Base-by-base conservation (phyloP, 495 filamentous ascomycete genomes). In the Xylaria telfairii region DNA sequence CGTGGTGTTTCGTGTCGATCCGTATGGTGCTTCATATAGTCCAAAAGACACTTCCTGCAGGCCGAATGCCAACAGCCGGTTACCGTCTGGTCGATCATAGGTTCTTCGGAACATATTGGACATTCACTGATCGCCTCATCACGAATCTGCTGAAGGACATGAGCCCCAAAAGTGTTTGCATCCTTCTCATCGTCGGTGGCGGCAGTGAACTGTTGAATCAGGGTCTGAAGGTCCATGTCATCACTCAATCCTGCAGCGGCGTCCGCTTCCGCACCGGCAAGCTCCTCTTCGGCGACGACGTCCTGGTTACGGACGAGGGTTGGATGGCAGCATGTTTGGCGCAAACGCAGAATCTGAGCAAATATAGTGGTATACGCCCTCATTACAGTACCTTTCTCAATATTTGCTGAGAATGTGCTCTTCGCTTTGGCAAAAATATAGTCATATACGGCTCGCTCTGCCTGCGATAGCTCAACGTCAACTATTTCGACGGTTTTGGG, bases 21-120 rank as follows among this genome's bases (percentile, higher is more conserved):
- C 41, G 86, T 91, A 74, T 97, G 92, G 78, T 97, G 93, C 71
- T 84, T 89, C 70, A 99, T 94, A 75, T 94, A 97, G 73, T 94
- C 90, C 4, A 93, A 81, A 30, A 97, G 85, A 74, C 96, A 99
- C 56, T 93, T 90, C 80, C 96, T 97, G 85, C 96, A 99, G 3
- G 96, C 95, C 28, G 92, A 93, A 79, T 99, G 96, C 92, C 95
- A 98, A 81, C 96, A 99, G 0, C 93, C 92, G 0, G 96, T 97
- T 0, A 99, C 95, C 1, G 93, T 91, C 69, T 96, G 95, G 54
- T 97, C 91, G 54, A 91, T 88, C 93, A 98, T 97, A 7, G 94
- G 94, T 77, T 97, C 96, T 77, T 97, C 94, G 9, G 92, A 87
- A 81, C 96, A 99, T 70, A 99, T 93, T 9, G 96, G 95, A 76